Percentiles rank a stretch among this genome's conserved stretches.
These are phyloP conservation scores for Hemisphaericaspora xylanilytica DNA, from an alignment of 1,139 yeast species.

Conservation along the genomic window DNA sequence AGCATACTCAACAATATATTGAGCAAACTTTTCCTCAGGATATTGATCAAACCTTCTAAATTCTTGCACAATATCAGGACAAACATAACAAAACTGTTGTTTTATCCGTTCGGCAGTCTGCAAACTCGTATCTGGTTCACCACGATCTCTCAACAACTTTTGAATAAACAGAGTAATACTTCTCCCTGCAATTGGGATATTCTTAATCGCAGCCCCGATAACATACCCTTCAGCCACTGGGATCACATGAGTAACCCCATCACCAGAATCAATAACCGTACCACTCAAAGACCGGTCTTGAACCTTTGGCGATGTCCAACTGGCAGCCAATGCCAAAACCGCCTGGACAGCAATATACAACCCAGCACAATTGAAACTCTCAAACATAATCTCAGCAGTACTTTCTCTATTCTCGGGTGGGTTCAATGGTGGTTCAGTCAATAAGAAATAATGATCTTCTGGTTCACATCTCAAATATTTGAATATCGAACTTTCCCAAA, in stretches of 20 bases:
- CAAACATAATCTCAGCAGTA: conserved; percentile 98
- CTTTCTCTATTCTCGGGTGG: conserved; percentile 99
- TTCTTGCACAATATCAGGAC: conserved; percentile 97
- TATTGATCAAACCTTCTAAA: conserved; percentile 92
- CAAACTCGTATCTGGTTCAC: conserved; percentile 89
- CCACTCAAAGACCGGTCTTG: conserved; percentile 95
- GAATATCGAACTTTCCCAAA: conserved; percentile 97
- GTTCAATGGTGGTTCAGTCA: conserved; percentile 97
- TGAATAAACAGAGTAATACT: conserved; percentile 95
- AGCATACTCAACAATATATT: conserved; percentile 78
- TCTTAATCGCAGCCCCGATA: conserved; percentile 94
- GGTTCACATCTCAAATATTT: conserved; percentile 97
- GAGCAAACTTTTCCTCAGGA: conserved; percentile 85
- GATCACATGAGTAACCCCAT: conserved; percentile 96
- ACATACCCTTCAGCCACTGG: conserved; percentile 99
- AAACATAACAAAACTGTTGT: conserved; percentile 94
- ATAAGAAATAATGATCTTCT: conserved; percentile 91
- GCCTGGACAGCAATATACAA: conserved; percentile 98
- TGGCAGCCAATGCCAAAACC: conserved; percentile 95
- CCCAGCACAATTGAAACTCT: conserved; percentile 97
- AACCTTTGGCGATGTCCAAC: conserved; percentile 97
- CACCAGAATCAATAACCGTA: conserved; percentile 96
- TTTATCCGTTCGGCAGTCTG: conserved; percentile 96
- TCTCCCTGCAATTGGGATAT: conserved; percentile 97
- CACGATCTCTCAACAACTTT: conserved; percentile 90